Evolutionary conservation across 345 rosid species (phyloP).

Genomic region (Lagerstroemia speciosa): DNA sequence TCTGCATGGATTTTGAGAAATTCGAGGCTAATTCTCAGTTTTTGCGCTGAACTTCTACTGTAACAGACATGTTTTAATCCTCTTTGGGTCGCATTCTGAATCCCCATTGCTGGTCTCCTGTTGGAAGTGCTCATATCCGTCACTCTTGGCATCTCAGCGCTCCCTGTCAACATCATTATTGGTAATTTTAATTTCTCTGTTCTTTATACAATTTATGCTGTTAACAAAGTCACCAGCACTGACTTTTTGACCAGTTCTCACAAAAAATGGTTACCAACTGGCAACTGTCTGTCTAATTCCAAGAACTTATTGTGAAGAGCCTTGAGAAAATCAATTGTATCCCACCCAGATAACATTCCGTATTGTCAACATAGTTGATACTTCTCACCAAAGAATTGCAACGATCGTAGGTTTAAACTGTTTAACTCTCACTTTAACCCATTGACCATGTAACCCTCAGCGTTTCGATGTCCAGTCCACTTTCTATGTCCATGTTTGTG

Average conservation of each 20-base stretch:
- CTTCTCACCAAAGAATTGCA: too few relatives aligned
- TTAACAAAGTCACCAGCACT: not conserved
- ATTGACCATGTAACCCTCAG: not conserved
- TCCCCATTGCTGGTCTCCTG: slow-evolving; percentile 69
- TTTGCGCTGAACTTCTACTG: slow-evolving; percentile 7
- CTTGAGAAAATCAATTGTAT: too few relatives aligned
- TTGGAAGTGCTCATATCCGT: slow-evolving; percentile 81
- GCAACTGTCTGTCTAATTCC: not conserved
- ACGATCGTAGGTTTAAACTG: too few relatives aligned
- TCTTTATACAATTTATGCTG: not conserved
- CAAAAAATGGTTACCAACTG: not conserved
- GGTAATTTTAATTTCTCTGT: slow-evolving; percentile 26
- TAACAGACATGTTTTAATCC: slow-evolving; percentile 71
- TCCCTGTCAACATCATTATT: slow-evolving; percentile 86
- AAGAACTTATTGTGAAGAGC: not conserved
- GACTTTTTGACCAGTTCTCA: not conserved
- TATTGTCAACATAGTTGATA: too few relatives aligned
- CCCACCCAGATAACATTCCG: too few relatives aligned
- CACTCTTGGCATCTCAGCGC: slow-evolving; percentile 76
- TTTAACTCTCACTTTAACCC: too few relatives aligned
- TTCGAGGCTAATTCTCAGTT: not conserved
- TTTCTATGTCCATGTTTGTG: not conserved
- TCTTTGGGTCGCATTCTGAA: slow-evolving; percentile 87
- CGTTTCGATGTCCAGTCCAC: not conserved
- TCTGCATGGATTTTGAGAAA: not conserved